Conservation (phyloP, 1,284 basidiomycete genomes). For the Pascua sp. region DNA sequence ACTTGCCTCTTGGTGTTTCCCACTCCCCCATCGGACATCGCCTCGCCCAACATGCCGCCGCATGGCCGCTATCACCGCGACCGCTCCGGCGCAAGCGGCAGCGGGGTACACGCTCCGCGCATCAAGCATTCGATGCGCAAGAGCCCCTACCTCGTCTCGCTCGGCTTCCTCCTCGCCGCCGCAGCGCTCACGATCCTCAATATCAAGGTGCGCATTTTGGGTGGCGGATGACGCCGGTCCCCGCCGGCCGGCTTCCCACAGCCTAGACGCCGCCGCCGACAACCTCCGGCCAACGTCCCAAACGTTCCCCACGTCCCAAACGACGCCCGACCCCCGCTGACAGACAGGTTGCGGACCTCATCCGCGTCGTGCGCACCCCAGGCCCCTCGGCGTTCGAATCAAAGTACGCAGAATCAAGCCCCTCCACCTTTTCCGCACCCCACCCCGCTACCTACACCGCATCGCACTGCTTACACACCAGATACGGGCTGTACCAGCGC, state of each 20-base stretch:
- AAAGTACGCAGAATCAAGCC: conserved; percentile 33
- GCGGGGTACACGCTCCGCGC: conserved; percentile 3
- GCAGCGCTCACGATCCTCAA: conserved; percentile 43
- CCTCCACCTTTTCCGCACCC: neutral
- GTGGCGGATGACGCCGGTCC: neutral
- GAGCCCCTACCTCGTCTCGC: conserved; percentile 43
- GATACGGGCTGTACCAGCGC: conserved; percentile 48
- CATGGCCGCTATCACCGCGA: conserved; percentile 2
- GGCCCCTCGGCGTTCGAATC: conserved; percentile 46
- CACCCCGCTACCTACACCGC: too few relatives aligned
- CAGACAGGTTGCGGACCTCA: conserved; percentile 37
- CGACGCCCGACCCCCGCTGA: neutral
- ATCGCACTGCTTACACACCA: conserved; percentile 11
- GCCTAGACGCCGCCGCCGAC: neutral
- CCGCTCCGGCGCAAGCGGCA: neutral
- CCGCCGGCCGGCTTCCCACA: neutral
- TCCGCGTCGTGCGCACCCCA: conserved; percentile 37
- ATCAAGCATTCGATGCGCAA: conserved; percentile 42
- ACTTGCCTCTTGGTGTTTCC: conserved; percentile 4
- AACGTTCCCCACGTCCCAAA: too few relatives aligned
- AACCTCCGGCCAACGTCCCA: neutral
- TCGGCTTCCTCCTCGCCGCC: conserved; percentile 41
- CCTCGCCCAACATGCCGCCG: conserved; percentile 2
- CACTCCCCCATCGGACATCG: conserved; percentile 1
- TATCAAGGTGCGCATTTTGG: conserved; percentile 35